Percentiles rank a stretch among this genome's conserved stretches.
Conservation (phyloP, 192 early-diverging fungal genomes). For the Entomortierella lignicola region DNA sequence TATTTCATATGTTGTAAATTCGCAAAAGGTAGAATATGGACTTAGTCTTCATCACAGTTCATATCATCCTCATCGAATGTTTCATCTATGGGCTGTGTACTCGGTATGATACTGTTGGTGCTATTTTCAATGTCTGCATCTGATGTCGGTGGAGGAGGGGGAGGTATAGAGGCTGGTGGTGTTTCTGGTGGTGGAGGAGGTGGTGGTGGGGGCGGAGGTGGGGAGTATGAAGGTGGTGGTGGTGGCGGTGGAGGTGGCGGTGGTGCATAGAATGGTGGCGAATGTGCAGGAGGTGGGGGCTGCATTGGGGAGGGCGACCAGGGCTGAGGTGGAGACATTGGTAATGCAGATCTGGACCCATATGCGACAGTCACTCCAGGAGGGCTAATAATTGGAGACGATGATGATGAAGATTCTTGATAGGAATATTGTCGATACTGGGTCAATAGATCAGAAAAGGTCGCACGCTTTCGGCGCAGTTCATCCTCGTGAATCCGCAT, state of each 20-base stretch:
- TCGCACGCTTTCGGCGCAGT: constrained; percentile 1
- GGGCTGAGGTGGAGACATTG: constrained; percentile 13
- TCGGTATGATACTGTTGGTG: neutral
- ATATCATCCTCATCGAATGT: constrained; percentile 4
- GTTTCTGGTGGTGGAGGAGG: constrained; percentile 4
- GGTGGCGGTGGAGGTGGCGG: constrained; percentile 23
- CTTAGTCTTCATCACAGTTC: constrained; percentile 7
- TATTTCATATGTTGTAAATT: constrained; percentile 14
- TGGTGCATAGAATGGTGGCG: constrained; percentile 16
- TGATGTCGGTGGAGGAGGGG: constrained; percentile 3
- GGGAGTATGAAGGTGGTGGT: constrained; percentile 28
- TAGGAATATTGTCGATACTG: constrained; percentile 1
- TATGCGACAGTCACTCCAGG: constrained; percentile 5
- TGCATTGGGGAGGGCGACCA: constrained; percentile 20
- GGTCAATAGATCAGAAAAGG: neutral
- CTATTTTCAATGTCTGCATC: neutral
- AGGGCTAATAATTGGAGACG: neutral
- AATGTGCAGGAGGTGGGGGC: constrained; percentile 25
- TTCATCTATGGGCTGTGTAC: neutral
- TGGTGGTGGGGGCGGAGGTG: constrained; percentile 17
- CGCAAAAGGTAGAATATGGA: neutral
- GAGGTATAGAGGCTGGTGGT: constrained; percentile 13
- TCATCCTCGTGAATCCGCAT: constrained; percentile 12
- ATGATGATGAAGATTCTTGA: neutral
- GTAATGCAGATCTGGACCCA: constrained; percentile 2